Evolutionary conservation across 208 protist species (phyloP), one percentile per base, ranked within the genome.

Genomic region (Blastocrithidia nonstop): DNA sequence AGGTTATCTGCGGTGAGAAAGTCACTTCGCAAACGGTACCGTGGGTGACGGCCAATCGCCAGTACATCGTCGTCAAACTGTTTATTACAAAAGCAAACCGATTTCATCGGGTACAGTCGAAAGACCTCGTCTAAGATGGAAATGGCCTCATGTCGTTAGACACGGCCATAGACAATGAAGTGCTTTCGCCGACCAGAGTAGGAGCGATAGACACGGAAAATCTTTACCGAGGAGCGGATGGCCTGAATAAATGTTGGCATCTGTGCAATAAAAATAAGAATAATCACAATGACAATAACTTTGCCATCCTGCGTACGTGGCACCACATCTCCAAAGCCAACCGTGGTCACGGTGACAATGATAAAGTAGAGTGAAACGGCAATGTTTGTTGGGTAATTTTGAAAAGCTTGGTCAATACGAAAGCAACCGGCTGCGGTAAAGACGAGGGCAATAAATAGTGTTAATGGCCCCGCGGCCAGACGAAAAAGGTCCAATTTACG

Each of bases 111-210:
- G 54, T 91, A 82, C 6, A 91, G 50, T 28, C 52, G 68, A 37
- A 91, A 77, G 7, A 91, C 76, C 58, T 91, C 82, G 39, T 91
- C 82, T 9, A 91, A 51, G 17, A 87, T 77, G 2, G 82, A 78
- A 8, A 85, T 59, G 20, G 56, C 74, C 33, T 91, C 77, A 40
- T 85, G 68, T 15, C 66, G 45, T 0, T 61, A 74, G 21, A 83
- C 57, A 37, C 64, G 50, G n/a, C 82, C 76, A 39, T 85, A 91
- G 25, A 88, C 82, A 35, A 91, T 67, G 44, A 85, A 87, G 50
- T 91, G 82, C 29, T 73, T 63, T 23, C 50, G 43, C 17, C 70
- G 54, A 6, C 82, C 77, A 3, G 42, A 74, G 61, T 91, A 91
- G 16, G 54, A 49, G 23, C 71, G 74, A 35, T 80, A 82, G 5